Conservation (phyloP, 331 rosid genomes). For the Malus hybrid region DNA sequence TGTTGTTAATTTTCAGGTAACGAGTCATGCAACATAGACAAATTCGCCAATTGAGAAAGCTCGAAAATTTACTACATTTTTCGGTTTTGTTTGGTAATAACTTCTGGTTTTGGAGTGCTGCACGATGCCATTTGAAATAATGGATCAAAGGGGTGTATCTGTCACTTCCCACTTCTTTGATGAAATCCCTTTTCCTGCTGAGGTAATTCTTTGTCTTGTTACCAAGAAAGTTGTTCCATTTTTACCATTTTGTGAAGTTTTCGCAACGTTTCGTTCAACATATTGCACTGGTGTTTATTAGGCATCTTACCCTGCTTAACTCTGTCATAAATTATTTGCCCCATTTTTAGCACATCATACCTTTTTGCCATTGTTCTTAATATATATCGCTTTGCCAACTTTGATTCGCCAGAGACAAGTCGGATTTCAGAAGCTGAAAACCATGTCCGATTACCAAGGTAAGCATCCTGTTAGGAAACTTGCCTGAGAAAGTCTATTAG, state of each 20-base stretch:
- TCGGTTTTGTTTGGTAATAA: constrained; percentile 6
- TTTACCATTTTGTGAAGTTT: background rate
- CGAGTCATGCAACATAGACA: constrained; percentile 7
- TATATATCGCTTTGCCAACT: constrained; percentile 16
- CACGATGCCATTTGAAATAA: constrained; percentile 66
- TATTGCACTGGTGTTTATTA: background rate
- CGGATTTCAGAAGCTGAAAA: constrained; percentile 30
- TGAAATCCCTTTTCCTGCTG: constrained; percentile 47
- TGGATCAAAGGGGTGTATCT: constrained; percentile 60
- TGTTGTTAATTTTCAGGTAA: constrained; percentile 18
- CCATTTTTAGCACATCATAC: background rate
- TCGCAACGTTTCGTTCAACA: background rate
- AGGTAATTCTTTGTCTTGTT: constrained; percentile 28
- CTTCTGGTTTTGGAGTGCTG: constrained; percentile 26
- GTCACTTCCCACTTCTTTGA: constrained; percentile 52
- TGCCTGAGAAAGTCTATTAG: constrained; percentile 11
- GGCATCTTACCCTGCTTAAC: background rate
- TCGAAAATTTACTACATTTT: background rate
- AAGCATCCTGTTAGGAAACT: constrained; percentile 23
- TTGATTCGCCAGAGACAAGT: constrained; percentile 40
- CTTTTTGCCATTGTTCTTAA: background rate
- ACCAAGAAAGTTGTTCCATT: constrained; percentile 1
- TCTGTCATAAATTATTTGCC: background rate
- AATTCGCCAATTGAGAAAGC: constrained; percentile 21
- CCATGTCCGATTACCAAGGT: constrained; percentile 47